Base-by-base conservation (phyloP, 805 yeast species). In the Saccharomycopsis sp. region DNA sequence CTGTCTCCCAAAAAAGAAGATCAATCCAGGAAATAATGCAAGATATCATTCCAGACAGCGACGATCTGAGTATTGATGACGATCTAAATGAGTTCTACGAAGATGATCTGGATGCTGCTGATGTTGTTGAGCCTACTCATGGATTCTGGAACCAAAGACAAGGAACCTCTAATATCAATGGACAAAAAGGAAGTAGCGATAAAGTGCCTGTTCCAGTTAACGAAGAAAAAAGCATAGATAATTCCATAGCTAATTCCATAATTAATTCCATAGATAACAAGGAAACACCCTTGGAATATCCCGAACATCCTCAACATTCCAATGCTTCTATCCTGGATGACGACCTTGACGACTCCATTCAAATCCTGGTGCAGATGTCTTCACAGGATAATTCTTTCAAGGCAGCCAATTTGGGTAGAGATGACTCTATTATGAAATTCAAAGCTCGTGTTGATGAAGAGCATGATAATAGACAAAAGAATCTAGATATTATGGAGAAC, bases 381-480 rank as follows among this genome's bases (percentile, higher is more conserved):
- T 81, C 91, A 74, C 85, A 84, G 70, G 83, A 91, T 73, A 91
- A 90, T 79, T 80, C 88, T 70, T 7, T 29, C 38, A 29, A 29
- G 38, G 38, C 9, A 44, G 20, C 49, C 22, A 19, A 44, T 44
- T 44, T 19, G 22, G 19, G 22, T 17, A 44, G 49, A 44, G 49
- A 44, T 17, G 62, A 56, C 20, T 59, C 62, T 15, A 53, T 59
- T 3, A 56, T 52, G 22, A n/a, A 35, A 9, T 59, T 34, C 52
- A 53, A 50, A 44, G 25, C 34, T 20, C 25, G 50, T n/a, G 44
- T 58, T 3, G 62, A 54, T 19, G 41, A 53, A 15, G 62, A 59
- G 42, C 62, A 53, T 22, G 20, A 49, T 8, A 52, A 59, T 17
- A 50, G 62, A 5, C 56, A 56, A 20, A 41, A 49, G 3, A 56